Percentiles rank a stretch among this genome's conserved stretches.
Evolutionary conservation across 345 rosid genomes (phyloP).

Genomic region (Syzygium aqueum): DNA sequence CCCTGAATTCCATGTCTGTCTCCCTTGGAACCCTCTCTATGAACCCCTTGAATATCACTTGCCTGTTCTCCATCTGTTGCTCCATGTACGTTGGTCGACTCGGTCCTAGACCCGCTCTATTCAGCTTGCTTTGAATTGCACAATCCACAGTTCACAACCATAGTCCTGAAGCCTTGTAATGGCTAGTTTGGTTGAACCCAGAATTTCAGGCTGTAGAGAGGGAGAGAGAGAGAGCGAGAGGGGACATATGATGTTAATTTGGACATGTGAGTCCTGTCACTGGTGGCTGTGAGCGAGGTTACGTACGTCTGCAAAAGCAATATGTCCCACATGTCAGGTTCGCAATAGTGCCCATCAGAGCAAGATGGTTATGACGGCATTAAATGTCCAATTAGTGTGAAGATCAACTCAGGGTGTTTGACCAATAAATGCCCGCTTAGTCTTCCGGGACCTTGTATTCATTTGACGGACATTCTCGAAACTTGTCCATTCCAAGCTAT

Average conservation of each 20-base stretch:
- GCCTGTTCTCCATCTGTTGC: conserved; percentile 22
- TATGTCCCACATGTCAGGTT: rapidly evolving
- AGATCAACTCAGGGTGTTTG: not conserved
- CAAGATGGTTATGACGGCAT: not conserved
- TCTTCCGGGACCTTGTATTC: not conserved
- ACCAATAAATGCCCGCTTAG: not conserved
- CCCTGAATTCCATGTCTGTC: conserved; percentile 41
- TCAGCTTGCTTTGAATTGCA: not conserved
- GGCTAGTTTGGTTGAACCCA: not conserved
- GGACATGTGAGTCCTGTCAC: not conserved
- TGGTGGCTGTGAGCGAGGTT: not conserved
- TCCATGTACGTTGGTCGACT: not conserved
- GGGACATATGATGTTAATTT: not conserved
- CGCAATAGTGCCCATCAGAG: not conserved
- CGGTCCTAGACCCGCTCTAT: not conserved
- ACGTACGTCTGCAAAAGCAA: not conserved
- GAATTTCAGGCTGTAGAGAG: not conserved
- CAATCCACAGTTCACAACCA: not conserved
- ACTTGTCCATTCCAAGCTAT: not conserved
- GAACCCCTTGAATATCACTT: conserved; percentile 39
- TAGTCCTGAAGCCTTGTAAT: not conserved
- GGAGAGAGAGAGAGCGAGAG: not conserved
- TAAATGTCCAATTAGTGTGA: not conserved
- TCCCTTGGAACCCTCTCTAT: conserved; percentile 32
- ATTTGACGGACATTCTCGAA: not conserved